A percentile compares a stretch with the other conserved stretches of the same genome.
phyloP scores from a whole-genome alignment of 805 yeast genomes.

The Vanderwaltozyma polyspora region DNA sequence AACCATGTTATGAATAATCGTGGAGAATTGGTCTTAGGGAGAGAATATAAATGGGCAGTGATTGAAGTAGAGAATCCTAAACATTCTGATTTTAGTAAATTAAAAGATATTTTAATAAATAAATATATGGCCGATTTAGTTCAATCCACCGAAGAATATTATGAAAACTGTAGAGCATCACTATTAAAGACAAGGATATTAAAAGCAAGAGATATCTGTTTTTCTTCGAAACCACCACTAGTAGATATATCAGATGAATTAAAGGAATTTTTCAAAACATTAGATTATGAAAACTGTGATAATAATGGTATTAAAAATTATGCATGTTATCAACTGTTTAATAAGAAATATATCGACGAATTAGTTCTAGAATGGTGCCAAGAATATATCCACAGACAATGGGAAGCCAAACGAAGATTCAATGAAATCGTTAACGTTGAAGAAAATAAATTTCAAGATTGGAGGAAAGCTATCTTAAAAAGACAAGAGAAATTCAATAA shows the following conservation, averaged over 20 bases:
- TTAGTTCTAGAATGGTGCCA: constrained; percentile 36
- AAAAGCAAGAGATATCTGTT: constrained; percentile 16
- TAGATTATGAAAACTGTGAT: constrained; percentile 22
- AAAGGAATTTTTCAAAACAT: constrained; percentile 4
- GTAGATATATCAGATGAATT: constrained; percentile 2
- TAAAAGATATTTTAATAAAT: constrained; percentile 55
- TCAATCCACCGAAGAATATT: constrained; percentile 61
- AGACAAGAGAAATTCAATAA: constrained; percentile 47
- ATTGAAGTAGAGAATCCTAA: constrained; percentile 69
- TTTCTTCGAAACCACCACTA: not conserved
- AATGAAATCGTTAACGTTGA: constrained; percentile 35
- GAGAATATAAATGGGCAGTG: constrained; percentile 77
- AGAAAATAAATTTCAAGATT: constrained; percentile 47
- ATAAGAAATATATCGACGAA: constrained; percentile 30
- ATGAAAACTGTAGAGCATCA: constrained; percentile 54
- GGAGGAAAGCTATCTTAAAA: constrained; percentile 45
- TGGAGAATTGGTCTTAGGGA: constrained; percentile 51
- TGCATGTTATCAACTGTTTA: constrained; percentile 29
- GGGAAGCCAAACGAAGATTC: constrained; percentile 33
- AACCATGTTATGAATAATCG: constrained; percentile 32
- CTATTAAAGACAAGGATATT: constrained; percentile 40
- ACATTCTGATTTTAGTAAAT: constrained; percentile 64
- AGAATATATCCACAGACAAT: constrained; percentile 34
- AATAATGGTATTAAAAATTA: constrained; percentile 29
- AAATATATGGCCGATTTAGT: constrained; percentile 70